These are phyloP conservation scores for Penicillium freii DNA, from an alignment of 2,329 filamentous ascomycete species.

Conservation along the genomic window DNA sequence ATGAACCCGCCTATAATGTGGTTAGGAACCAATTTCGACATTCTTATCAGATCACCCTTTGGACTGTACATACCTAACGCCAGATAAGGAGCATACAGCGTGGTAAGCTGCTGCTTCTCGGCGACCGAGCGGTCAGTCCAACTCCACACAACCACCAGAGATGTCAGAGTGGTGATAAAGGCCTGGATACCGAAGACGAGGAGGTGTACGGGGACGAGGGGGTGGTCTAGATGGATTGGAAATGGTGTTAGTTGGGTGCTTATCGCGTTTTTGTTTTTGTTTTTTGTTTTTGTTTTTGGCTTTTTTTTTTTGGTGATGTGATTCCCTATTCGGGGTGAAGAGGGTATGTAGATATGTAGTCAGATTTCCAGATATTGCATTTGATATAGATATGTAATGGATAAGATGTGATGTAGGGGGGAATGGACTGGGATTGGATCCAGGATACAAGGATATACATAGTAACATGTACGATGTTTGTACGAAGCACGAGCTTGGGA, in stretches of 20 bases:
- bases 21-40: slow-evolving; percentile 7
- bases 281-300: neutral
- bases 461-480: neutral
- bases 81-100: slow-evolving; percentile 59
- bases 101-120: slow-evolving; percentile 52
- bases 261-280: neutral
- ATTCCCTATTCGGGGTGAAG: neutral
- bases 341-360: neutral
- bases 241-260: neutral
- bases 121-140: slow-evolving; percentile 51
- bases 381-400: neutral
- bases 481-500: neutral
- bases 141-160: slow-evolving; percentile 59
- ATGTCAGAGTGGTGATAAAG: slow-evolving; percentile 61
- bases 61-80: slow-evolving; percentile 49
- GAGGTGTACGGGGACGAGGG: slow-evolving; percentile 58
- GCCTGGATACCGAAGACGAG: slow-evolving; percentile 61
- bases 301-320: neutral
- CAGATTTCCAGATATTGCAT: neutral
- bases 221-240: slow-evolving; percentile 47
- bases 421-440: neutral
- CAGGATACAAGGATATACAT: neutral
- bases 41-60: neutral
- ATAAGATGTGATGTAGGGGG: neutral
- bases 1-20: slow-evolving; percentile 35